Conservation (phyloP, 257 asterid species). For the Haberlea rhodopensis region DNA sequence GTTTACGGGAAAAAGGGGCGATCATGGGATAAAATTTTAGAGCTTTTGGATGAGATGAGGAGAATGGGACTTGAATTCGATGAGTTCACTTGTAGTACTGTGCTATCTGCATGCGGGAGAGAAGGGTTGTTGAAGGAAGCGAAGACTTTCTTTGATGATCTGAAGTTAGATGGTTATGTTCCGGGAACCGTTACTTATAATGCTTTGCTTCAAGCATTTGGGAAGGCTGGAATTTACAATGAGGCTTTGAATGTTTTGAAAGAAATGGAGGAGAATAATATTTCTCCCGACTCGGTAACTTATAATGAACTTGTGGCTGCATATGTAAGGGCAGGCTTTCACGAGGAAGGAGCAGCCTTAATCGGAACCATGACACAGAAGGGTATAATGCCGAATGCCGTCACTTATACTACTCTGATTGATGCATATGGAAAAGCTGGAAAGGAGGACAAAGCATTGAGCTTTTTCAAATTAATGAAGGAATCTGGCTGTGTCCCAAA, state of each 20-base stretch:
- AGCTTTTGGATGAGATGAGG: constrained; percentile 78
- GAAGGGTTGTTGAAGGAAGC: constrained; percentile 89
- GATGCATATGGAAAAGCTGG: constrained; percentile 96
- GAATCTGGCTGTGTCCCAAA: constrained; percentile 90
- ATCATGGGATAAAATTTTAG: constrained; percentile 68
- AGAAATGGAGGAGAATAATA: constrained; percentile 84
- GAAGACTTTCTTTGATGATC: constrained; percentile 61
- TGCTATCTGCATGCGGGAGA: constrained; percentile 89
- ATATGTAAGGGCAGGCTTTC: constrained; percentile 87
- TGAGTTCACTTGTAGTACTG: constrained; percentile 96
- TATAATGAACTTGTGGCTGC: constrained; percentile 93
- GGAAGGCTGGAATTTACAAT: constrained; percentile 74
- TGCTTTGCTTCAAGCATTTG: constrained; percentile 81
- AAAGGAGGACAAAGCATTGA: constrained; percentile 67
- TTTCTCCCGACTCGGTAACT: constrained; percentile 89
- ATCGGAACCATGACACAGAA: constrained; percentile 71
- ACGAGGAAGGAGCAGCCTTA: constrained; percentile 75
- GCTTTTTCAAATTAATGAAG: constrained; percentile 71
- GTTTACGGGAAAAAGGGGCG: constrained; percentile 83
- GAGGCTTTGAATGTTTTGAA: constrained; percentile 76
- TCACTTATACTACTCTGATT: constrained; percentile 85
- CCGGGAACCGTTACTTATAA: constrained; percentile 87
- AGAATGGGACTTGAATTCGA: constrained; percentile 67
- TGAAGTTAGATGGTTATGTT: constrained; percentile 63
- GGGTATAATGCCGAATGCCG: constrained; percentile 80